Base-by-base conservation (phyloP, 108 stramenopile genomes). In the Aurantiochytrium sp. region DNA sequence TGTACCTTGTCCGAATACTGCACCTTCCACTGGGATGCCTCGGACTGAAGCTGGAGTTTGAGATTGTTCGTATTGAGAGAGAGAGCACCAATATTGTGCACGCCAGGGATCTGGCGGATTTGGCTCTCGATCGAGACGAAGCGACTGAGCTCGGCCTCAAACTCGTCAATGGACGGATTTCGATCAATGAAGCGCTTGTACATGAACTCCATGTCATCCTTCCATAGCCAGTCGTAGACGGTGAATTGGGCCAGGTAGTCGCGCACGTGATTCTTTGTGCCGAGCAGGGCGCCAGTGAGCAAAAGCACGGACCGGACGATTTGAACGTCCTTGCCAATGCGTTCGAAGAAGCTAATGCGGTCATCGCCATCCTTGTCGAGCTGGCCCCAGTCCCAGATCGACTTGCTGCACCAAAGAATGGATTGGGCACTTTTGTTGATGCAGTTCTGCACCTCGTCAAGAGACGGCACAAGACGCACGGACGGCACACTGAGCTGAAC, bases 141-240 rank as follows among this genome's bases (percentile, higher is more conserved):
- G 10, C 89, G 58, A 23, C 72, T 72, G 44, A 94, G 90, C 88
- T 90, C 91, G 5, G 83, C 88, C 51, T 94, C 94, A 64, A 90
- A 94, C 59, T 94, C 93, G 25, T 90, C 51, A 35, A 94, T 93
- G 58, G 58, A 49, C 21, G 93, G 93, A 44, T 91, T 91, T 42
- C 42, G 45, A 6, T 59, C 88, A 5, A 93, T 58, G 60, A 95
- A 95, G 57, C 72, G 49, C 21, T 55, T 58, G 88, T 95, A 95
- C 49, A 58, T 89, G 18, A 44, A 49, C 28, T 95, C 94, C 53
- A 92, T 93, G 59, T 95, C 94, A n/a, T 94, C 90, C 64, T 94
- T 94, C 94, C 94, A 95, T 5, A 95, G 90, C 94, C 94, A 95
- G 59, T 95, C 94, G 90, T 93, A 95, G 72, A 91, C 87, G 49